Percentiles rank a stretch among this genome's conserved stretches.
These are phyloP conservation scores for Diospyros kaki DNA, from an alignment of 148 eudicot species.

Conservation along the genomic window DNA sequence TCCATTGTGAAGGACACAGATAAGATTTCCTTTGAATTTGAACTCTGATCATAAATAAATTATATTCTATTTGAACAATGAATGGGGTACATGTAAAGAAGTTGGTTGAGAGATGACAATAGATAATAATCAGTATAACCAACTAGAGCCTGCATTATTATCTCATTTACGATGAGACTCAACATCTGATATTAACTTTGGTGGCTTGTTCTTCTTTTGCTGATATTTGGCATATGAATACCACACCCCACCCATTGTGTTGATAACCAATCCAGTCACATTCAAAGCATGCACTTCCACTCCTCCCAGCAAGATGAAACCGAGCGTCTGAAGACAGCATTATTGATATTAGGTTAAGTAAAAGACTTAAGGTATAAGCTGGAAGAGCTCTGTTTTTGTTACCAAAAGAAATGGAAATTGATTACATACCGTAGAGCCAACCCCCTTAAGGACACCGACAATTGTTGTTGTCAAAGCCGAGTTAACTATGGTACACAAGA, in stretches of 20 bases:
- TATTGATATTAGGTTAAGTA: background rate
- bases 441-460: slow-evolving; percentile 97
- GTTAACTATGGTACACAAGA: slow-evolving; percentile 91
- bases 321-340: slow-evolving; percentile 57
- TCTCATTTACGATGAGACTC: slow-evolving; percentile 48
- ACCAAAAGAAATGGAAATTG: background rate
- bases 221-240: slow-evolving; percentile 81
- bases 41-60: no score
- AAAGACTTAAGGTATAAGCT: background rate
- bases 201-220: slow-evolving; percentile 57
- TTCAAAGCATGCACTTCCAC: slow-evolving; percentile 86
- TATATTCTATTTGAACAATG: background rate
- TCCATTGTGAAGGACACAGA: no score
- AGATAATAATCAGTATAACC: background rate
- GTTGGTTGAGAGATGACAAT: background rate
- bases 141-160: background rate
- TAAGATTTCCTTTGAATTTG: no score
- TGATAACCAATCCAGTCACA: slow-evolving; percentile 71
- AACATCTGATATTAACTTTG: slow-evolving; percentile 45
- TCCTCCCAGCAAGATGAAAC: slow-evolving; percentile 85
- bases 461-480: slow-evolving; percentile 95
- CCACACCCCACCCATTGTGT: slow-evolving; percentile 92
- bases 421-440: slow-evolving; percentile 80
- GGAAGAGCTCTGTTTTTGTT: background rate
- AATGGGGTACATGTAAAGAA: background rate